Evolutionary conservation across 345 rosid genomes (phyloP).

Genomic region (Barbarea vulgaris): DNA sequence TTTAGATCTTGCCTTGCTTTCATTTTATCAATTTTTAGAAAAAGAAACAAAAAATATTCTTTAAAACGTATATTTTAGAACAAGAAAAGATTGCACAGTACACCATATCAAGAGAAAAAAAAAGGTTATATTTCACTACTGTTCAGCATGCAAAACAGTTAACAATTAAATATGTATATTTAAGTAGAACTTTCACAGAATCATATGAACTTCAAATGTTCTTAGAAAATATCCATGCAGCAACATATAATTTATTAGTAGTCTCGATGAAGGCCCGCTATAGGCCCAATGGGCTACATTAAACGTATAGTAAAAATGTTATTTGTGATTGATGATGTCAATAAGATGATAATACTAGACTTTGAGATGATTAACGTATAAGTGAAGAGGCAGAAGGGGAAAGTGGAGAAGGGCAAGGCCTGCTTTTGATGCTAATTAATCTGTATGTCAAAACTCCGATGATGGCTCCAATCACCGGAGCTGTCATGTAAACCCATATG

Average conservation of each 20-base stretch:
- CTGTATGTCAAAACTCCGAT: constrained; percentile 56
- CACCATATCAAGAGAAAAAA: too few species aligned
- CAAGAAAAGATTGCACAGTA: neutral
- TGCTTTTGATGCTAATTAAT: constrained; percentile 44
- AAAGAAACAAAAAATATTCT: neutral
- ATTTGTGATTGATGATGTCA: constrained; percentile 1
- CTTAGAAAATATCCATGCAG: neutral
- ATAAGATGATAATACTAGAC: neutral
- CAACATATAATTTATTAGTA: neutral
- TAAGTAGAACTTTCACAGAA: neutral
- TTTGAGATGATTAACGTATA: constrained; percentile 26
- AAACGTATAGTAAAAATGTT: neutral
- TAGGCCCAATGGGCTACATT: constrained; percentile 5
- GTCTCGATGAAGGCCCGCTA: neutral
- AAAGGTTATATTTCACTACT: neutral
- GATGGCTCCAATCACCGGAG: constrained; percentile 69
- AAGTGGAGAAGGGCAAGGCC: constrained; percentile 46
- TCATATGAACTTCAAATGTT: neutral
- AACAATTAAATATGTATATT: neutral
- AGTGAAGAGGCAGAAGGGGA: constrained; percentile 36
- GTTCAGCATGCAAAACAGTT: neutral
- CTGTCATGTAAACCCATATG: constrained; percentile 81
- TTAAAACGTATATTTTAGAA: neutral
- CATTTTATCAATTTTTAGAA: neutral
- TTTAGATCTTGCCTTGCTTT: neutral